phyloP scores from a whole-genome alignment of 2,329 filamentous ascomycete species.

The Cercospora citrullina region DNA sequence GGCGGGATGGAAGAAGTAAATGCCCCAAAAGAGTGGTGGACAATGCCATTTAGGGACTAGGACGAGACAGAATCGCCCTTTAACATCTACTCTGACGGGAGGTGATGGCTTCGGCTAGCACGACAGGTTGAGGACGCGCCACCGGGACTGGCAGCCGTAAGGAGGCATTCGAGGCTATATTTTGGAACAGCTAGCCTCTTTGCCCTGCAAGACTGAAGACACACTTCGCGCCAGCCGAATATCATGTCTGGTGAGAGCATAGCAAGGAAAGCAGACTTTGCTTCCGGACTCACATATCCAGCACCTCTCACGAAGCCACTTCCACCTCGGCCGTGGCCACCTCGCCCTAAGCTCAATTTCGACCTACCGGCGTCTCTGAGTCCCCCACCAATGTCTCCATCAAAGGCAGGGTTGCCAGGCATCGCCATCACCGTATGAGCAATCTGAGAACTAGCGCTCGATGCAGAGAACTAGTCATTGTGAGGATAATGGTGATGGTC shows the following conservation, averaged over 20 bases:
- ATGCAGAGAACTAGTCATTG: not conserved
- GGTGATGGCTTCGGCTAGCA: not conserved
- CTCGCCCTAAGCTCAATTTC: not conserved
- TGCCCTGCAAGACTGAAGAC: not conserved
- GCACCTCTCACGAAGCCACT: not conserved
- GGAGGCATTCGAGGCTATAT: not conserved
- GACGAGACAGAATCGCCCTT: not conserved
- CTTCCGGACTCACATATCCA: not conserved
- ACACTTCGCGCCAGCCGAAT: not conserved
- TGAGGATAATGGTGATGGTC: not conserved
- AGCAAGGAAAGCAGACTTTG: not conserved
- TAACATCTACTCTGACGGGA: not conserved
- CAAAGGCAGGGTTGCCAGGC: not conserved
- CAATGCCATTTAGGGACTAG: slow-evolving; percentile 10
- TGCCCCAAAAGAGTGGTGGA: slow-evolving; percentile 8
- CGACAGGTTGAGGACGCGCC: not conserved
- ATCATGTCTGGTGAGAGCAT: not conserved
- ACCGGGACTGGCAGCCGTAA: not conserved
- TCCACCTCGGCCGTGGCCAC: not conserved
- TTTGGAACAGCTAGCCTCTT: not conserved
- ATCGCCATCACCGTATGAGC: not conserved
- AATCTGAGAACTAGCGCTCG: not conserved
- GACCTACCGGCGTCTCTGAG: not conserved
- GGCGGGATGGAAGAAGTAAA: not conserved
- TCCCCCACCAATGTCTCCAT: not conserved